Base-by-base conservation (phyloP, 495 filamentous ascomycete genomes). In the Penicillium pulvis region DNA sequence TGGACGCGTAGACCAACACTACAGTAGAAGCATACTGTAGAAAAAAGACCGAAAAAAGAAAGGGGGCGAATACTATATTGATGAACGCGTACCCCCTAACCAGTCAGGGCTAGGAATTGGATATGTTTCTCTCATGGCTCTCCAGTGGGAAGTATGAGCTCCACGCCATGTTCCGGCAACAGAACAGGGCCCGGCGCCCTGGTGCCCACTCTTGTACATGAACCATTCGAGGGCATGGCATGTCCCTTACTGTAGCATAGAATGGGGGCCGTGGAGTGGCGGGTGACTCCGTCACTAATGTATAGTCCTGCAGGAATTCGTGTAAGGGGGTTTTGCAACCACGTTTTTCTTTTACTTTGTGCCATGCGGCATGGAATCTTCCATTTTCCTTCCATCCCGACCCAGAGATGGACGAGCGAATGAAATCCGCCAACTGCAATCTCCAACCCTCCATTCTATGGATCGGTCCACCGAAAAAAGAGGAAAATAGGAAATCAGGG, bases 311-410 rank as follows among this genome's bases (percentile, higher is more conserved):
- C 42, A 19, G 42, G 42, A 44, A 4, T 41, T 36, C 14, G 33
- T 12, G 19, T 24, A 46, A 46, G 11, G 43, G 43, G 12, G 33
- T 33, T 33, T 11, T 24, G 19, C 7, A 23, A 17, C 58, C 58
- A 60, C 58, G 58, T 60, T 60, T 56, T 28, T 4, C 6, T 7
- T 46, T 16, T 3, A 5, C 9, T 3, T 20, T 44, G 2, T 46
- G 23, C 28, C 53, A 41, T 44, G 43, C 24, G 45, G 33, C 23
- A 59, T 55, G 23, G 46, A 60, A 60, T 31, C 23, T 61, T 61
- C 58, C 33, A 49, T 55, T 39, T 39, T 24, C 35, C 36, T 52
- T 56, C 53, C 60, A 52, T 67, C 50, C 33, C 33, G 33, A 33
- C 53, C 23, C 46, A 26, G 28, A 11, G 46, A 30, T 36, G 33